These are phyloP conservation scores for Aureobasidium subglaciale DNA, from an alignment of 2,329 filamentous ascomycete species.

Conservation along the genomic window DNA sequence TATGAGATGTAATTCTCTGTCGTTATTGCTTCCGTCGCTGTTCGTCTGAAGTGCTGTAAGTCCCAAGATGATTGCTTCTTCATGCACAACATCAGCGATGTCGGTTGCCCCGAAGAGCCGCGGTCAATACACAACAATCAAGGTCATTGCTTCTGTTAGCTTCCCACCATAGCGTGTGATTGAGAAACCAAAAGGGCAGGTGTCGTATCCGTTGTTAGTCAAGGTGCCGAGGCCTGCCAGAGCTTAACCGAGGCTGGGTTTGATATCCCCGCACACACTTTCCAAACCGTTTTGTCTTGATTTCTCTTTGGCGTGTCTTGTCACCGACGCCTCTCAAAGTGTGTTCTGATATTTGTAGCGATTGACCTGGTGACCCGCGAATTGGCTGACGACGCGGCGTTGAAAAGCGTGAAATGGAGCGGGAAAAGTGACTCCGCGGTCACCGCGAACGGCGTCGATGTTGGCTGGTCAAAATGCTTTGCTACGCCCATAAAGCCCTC, in stretches of 20 bases:
- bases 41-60: too few species aligned
- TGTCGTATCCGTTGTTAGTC: neutral
- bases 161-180: neutral
- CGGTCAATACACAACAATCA: too few species aligned
- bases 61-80: neutral
- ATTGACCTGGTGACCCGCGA: neutral
- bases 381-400: neutral
- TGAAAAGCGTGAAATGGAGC: neutral
- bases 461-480: neutral
- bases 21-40: too few species aligned
- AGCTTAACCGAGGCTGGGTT: neutral
- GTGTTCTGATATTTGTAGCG: neutral
- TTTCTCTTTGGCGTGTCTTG: neutral
- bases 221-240: slow-evolving; percentile 1
- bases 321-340: neutral
- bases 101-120: neutral
- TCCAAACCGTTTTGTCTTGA: neutral
- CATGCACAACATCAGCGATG: neutral
- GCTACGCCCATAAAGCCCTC: neutral
- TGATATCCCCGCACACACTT: neutral
- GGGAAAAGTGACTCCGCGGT: neutral
- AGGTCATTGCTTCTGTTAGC: neutral
- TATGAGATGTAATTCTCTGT: too few species aligned
- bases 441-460: neutral
- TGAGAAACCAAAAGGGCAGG: neutral